phyloP scores from a whole-genome alignment of 116 monocot species.

The Cymodocea nodosa region DNA sequence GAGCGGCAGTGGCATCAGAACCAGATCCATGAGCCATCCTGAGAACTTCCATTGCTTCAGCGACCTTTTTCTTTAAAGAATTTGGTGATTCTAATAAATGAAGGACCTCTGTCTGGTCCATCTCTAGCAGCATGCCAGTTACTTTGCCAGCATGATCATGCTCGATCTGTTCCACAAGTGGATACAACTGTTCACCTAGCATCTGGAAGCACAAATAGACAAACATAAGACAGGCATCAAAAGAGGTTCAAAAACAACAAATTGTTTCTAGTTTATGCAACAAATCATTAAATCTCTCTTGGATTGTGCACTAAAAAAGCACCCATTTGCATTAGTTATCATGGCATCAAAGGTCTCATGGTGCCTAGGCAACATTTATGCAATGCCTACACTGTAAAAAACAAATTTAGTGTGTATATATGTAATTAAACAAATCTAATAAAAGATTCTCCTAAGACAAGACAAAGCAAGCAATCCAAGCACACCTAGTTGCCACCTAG shows the following conservation, averaged over 20 bases:
- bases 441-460: too few species aligned
- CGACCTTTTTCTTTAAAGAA: constrained; percentile 40
- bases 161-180: constrained; percentile 41
- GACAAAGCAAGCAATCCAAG: too few species aligned
- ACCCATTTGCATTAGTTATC: too few species aligned
- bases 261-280: too few species aligned
- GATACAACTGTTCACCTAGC: constrained; percentile 43
- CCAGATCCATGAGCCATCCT: not conserved
- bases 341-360: too few species aligned
- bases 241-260: not conserved
- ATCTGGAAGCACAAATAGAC: constrained; percentile 21
- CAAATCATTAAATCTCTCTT: too few species aligned
- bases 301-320: not conserved
- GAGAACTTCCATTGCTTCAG: constrained; percentile 48
- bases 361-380: too few species aligned
- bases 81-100: constrained; percentile 57
- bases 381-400: too few species aligned
- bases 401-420: too few species aligned
- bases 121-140: constrained; percentile 70
- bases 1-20: constrained; percentile 12
- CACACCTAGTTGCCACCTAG: too few species aligned
- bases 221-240: not conserved
- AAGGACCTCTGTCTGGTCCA: constrained; percentile 54
- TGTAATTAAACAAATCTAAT: too few species aligned
- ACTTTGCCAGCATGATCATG: constrained; percentile 29